phyloP scores from a whole-genome alignment of 164 flowering plant genomes.

The Aristolochia contorta region DNA sequence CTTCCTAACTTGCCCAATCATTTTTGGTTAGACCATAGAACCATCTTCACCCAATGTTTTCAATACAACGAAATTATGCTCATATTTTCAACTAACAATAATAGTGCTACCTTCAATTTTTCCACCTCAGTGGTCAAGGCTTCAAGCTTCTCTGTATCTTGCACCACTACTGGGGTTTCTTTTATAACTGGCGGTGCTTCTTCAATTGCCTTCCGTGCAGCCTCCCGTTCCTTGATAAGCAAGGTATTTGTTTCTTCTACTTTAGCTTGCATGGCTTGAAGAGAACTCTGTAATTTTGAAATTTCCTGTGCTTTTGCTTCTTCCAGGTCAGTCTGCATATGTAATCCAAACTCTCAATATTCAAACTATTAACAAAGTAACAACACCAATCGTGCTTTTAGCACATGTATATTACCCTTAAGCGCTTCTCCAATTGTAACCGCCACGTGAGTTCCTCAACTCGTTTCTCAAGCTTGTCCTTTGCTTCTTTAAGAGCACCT shows the following conservation, averaged over 20 bases:
- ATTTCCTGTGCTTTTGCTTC: constrained; percentile 57
- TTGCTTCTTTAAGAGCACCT: constrained; percentile 93
- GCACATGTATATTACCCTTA: constrained; percentile 44
- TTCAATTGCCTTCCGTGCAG: constrained; percentile 43
- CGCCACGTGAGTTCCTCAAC: constrained; percentile 96
- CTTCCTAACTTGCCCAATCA: no score
- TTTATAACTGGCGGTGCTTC: constrained; percentile 38
- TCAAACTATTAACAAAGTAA: background rate
- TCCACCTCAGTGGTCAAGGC: constrained; percentile 50
- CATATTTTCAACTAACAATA: no score
- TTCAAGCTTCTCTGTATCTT: constrained; percentile 49
- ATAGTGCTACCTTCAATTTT: constrained; percentile 51
- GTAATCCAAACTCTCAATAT: background rate
- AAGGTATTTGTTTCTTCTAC: constrained; percentile 43
- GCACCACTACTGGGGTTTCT: constrained; percentile 37
- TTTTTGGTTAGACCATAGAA: no score
- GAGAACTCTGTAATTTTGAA: constrained; percentile 31
- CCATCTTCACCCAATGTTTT: no score
- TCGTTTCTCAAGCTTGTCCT: constrained; percentile 79
- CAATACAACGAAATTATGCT: no score
- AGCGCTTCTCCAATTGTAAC: constrained; percentile 73
- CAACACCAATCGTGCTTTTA: background rate
- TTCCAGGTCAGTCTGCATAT: constrained; percentile 54
- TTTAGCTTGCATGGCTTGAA: constrained; percentile 37
- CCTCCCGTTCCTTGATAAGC: constrained; percentile 43